Base-by-base conservation (phyloP, 139 green algal genomes). In the Spirogloea muscicola region DNA sequence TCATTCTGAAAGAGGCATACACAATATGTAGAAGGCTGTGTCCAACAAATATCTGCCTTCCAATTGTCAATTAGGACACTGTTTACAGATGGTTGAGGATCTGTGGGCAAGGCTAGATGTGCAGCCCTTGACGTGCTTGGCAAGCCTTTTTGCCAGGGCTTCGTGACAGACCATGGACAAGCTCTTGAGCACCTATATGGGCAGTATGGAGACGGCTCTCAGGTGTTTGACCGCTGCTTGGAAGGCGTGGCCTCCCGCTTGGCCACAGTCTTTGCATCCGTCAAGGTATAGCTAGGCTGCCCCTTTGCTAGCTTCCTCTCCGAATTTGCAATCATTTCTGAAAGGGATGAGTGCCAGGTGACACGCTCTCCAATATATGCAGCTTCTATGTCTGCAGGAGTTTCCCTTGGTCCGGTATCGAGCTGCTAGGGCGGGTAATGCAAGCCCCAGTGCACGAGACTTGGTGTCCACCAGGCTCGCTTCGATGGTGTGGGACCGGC, bases 131-230 rank as follows among this genome's bases (percentile, higher is more conserved):
- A n/a, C n/a, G n/a, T n/a, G n/a, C n/a, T n/a, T n/a, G n/a, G n/a
- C n/a, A n/a, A n/a, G n/a, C n/a, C n/a, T n/a, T n/a, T n/a, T n/a
- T n/a, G n/a, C n/a, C 85, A 92, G 57, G 92, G 83, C 3, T 91
- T 96, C 34, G 48, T 85, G 16, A 97, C 92, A 9, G 86, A 86
- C 27, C 84, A 95, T 6, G 18, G 10, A 41, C 18, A 43, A 6
- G 49, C 75, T 1, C 58, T 79, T 58, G 41, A 34, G 40, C 40
- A 82, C 34, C 74, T 82, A 41, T 69, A 70, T 41, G 58, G 25
- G 41, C 31, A 74, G 3, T 44, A 67, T 44, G 4, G 3, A 6
- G 40, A 67, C 37, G 21, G 34, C 40, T 9, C 36, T 3, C 4
- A 21, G 18, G 49, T 68, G 4, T 80, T 60, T 27, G 40, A 80